Conservation (phyloP, 768 basidiomycete species). For the Mycena filopes region DNA sequence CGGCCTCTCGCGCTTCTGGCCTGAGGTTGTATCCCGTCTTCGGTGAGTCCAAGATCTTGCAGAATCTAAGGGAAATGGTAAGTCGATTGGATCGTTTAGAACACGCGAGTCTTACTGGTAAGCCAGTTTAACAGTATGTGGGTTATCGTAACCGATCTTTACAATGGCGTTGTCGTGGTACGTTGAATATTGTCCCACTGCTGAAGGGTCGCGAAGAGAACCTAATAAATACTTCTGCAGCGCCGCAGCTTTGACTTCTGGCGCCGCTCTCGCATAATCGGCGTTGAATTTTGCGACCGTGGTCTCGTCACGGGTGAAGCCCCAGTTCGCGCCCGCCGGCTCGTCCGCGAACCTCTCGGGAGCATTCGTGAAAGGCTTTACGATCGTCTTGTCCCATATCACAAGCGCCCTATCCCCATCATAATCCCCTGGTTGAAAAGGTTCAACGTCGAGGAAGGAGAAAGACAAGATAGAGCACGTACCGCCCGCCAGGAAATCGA, state of each 20-base stretch:
- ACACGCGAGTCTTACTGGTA: conserved; percentile 52
- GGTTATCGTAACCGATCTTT: conserved; percentile 59
- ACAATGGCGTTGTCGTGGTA: conserved; percentile 70
- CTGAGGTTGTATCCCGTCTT: conserved; percentile 67
- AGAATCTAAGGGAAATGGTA: conserved; percentile 47
- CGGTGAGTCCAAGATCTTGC: conserved; percentile 65
- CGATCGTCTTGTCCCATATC: conserved; percentile 69
- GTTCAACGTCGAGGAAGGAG: background rate
- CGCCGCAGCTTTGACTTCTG: conserved; percentile 42
- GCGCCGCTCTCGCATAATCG: conserved; percentile 34
- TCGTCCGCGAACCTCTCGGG: conserved; percentile 57
- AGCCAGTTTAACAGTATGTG: conserved; percentile 62
- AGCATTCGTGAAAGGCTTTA: conserved; percentile 65
- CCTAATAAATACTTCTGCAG: conserved; percentile 64
- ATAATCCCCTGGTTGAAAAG: conserved; percentile 63
- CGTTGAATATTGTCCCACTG: conserved; percentile 65
- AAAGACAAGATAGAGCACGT: background rate
- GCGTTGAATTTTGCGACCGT: conserved; percentile 56
- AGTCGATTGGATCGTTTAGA: conserved; percentile 5
- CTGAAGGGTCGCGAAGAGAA: conserved; percentile 53
- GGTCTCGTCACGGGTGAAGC: conserved; percentile 56
- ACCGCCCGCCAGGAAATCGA: conserved; percentile 76
- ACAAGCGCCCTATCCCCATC: conserved; percentile 73
- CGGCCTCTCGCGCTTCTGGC: conserved; percentile 41
- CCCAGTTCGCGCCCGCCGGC: conserved; percentile 53